These are phyloP conservation scores for Komagataella populi DNA, from an alignment of 805 yeast species.

Conservation along the genomic window DNA sequence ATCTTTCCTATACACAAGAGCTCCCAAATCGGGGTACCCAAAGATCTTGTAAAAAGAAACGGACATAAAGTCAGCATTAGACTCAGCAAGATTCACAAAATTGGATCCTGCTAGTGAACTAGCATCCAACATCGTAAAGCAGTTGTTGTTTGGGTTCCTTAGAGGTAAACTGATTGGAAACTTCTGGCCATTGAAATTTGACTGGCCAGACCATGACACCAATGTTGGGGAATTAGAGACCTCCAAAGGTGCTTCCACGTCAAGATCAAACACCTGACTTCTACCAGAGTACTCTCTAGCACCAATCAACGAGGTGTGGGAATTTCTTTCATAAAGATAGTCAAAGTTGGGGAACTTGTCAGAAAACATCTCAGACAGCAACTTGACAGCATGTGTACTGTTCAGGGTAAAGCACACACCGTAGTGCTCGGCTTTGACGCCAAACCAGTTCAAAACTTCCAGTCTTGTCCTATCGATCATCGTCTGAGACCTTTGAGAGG, in stretches of 20 bases:
- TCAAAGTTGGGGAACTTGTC: slow-evolving; percentile 10
- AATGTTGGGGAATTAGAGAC: slow-evolving; percentile 7
- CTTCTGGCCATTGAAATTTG: slow-evolving; percentile 27
- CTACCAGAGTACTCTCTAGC: slow-evolving; percentile 14
- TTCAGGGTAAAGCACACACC: slow-evolving; percentile 26
- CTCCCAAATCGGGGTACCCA: slow-evolving; percentile 32
- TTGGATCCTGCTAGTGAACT: slow-evolving; percentile 21
- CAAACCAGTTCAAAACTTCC: slow-evolving; percentile 17
- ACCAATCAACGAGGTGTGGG: slow-evolving; percentile 30
- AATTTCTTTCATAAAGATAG: slow-evolving; percentile 17
- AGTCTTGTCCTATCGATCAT: slow-evolving; percentile 15
- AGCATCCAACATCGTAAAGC: slow-evolving; percentile 22
- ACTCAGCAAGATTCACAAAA: slow-evolving; percentile 17
- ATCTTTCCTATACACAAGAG: slow-evolving; percentile 19
- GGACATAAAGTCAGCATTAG: slow-evolving; percentile 20
- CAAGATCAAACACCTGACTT: slow-evolving; percentile 6
- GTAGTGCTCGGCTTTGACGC: slow-evolving; percentile 20
- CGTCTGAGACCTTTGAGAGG: slow-evolving; percentile 15
- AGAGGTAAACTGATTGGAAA: slow-evolving; percentile 14
- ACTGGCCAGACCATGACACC: slow-evolving; percentile 28
- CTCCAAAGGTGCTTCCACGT: background rate
- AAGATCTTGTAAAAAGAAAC: slow-evolving; percentile 31
- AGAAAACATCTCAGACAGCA: slow-evolving; percentile 15
- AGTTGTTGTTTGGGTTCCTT: slow-evolving; percentile 1
- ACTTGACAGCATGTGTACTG: slow-evolving; percentile 24